Percentiles rank a stretch among this genome's conserved stretches.
These are phyloP conservation scores for Leccinum disarticulatum DNA, from an alignment of 768 basidiomycete genomes.

Conservation along the genomic window DNA sequence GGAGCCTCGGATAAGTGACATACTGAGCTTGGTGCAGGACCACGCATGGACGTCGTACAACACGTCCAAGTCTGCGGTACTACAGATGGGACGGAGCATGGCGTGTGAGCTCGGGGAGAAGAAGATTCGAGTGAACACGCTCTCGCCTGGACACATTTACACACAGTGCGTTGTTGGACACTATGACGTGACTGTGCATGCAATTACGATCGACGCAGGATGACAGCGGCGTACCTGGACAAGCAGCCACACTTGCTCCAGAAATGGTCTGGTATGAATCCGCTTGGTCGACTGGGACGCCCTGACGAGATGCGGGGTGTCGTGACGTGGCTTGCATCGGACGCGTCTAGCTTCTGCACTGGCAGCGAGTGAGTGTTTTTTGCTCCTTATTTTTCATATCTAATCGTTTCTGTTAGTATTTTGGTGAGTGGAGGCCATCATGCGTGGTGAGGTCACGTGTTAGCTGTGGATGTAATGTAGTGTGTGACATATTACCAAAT, in stretches of 20 bases:
- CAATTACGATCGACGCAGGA: slow-evolving; percentile 37
- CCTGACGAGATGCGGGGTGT: slow-evolving; percentile 76
- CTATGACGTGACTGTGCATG: slow-evolving; percentile 19
- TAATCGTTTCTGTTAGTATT: slow-evolving; percentile 17
- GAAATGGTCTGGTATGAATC: slow-evolving; percentile 70
- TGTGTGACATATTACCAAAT: slow-evolving; percentile 13
- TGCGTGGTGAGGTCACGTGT: slow-evolving; percentile 30
- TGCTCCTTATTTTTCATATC: not conserved
- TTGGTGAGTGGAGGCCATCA: slow-evolving; percentile 34
- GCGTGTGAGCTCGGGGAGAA: slow-evolving; percentile 72
- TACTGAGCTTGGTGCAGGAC: slow-evolving; percentile 42
- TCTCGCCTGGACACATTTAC: slow-evolving; percentile 78
- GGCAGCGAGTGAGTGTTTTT: slow-evolving; percentile 71
- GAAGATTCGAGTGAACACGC: slow-evolving; percentile 69
- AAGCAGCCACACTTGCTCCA: slow-evolving; percentile 57
- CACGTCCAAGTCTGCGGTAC: slow-evolving; percentile 71
- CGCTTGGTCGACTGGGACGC: slow-evolving; percentile 67
- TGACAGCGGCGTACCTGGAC: slow-evolving; percentile 75
- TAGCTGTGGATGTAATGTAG: slow-evolving; percentile 14
- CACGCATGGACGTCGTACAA: slow-evolving; percentile 79
- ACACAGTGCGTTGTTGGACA: slow-evolving; percentile 51
- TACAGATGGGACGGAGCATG: slow-evolving; percentile 82
- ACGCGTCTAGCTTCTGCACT: slow-evolving; percentile 76
- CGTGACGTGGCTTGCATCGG: slow-evolving; percentile 67
- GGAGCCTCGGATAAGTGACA: not conserved